These are phyloP conservation scores for Saccharomycopsis guyanensis DNA, from an alignment of 805 yeast genomes.

Conservation along the genomic window DNA sequence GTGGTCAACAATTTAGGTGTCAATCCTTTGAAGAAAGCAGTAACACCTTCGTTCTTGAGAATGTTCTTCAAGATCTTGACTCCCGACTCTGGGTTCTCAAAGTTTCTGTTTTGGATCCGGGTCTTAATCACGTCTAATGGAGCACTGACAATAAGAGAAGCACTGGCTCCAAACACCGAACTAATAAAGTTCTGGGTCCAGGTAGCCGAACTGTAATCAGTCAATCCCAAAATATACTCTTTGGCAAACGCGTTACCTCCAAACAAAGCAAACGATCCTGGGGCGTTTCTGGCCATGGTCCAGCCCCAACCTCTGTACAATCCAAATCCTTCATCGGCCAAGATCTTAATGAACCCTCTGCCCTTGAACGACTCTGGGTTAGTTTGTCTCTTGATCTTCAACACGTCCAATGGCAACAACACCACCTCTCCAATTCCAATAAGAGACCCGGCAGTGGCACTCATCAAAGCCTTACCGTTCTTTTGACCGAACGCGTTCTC, in stretches of 20 bases:
- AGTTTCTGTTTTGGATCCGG: slow-evolving; percentile 93
- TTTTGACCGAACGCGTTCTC: slow-evolving; percentile 81
- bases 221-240: slow-evolving; percentile 82
- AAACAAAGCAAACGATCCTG: slow-evolving; percentile 94
- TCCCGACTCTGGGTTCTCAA: slow-evolving; percentile 93
- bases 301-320: slow-evolving; percentile 99
- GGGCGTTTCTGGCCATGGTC: slow-evolving; percentile 99
- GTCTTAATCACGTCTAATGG: slow-evolving; percentile 98
- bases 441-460: slow-evolving; percentile 95
- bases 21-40: slow-evolving; percentile 92
- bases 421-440: slow-evolving; percentile 98
- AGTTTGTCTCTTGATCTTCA: slow-evolving; percentile 97
- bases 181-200: slow-evolving; percentile 94
- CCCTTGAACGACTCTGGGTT: slow-evolving; percentile 99
- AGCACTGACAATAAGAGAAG: slow-evolving; percentile 93
- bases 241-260: slow-evolving; percentile 99
- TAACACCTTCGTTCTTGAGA: slow-evolving; percentile 81
- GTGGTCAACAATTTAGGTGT: slow-evolving; percentile 95
- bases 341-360: slow-evolving; percentile 84
- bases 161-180: slow-evolving; percentile 93
- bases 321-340: slow-evolving; percentile 87
- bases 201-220: slow-evolving; percentile 85
- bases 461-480: slow-evolving; percentile 93
- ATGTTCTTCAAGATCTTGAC: slow-evolving; percentile 88
- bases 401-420: slow-evolving; percentile 87